Percentiles rank a stretch among this genome's conserved stretches.
These are phyloP conservation scores for Fragaria ananassa DNA, from an alignment of 306 rosid species.

Conservation along the genomic window DNA sequence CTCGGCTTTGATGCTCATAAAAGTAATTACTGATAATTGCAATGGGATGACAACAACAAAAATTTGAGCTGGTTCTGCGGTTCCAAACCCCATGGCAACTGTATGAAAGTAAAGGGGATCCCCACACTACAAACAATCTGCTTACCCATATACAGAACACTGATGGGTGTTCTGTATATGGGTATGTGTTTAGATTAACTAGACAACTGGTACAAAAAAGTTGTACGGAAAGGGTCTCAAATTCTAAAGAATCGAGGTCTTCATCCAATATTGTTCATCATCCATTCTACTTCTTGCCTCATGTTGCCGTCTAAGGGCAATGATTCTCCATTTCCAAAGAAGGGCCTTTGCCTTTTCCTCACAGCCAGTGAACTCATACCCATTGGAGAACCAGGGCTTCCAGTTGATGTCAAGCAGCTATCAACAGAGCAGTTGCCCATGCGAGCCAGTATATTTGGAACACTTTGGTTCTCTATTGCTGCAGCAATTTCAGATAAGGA, in stretches of 20 bases:
- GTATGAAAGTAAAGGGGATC: slow-evolving; percentile 6
- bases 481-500: slow-evolving; percentile 39
- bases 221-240: background rate
- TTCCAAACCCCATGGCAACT: background rate
- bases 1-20: background rate
- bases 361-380: slow-evolving; percentile 30
- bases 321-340: slow-evolving; percentile 39
- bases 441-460: slow-evolving; percentile 27
- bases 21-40: background rate
- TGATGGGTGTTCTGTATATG: background rate
- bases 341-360: slow-evolving; percentile 50
- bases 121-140: slow-evolving; percentile 21
- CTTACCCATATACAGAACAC: slow-evolving; percentile 30
- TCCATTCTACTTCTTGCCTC: slow-evolving; percentile 52
- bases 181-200: slow-evolving; percentile 16
- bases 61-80: background rate
- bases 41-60: background rate
- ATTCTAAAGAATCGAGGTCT: background rate
- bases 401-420: slow-evolving; percentile 43
- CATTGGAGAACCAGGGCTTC: slow-evolving; percentile 44
- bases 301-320: slow-evolving; percentile 40
- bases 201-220: slow-evolving; percentile 3
- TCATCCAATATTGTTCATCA: slow-evolving; percentile 52
- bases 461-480: slow-evolving; percentile 28
- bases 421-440: slow-evolving; percentile 45